Evolutionary conservation across 2,329 filamentous ascomycete species (phyloP).

Genomic region (Pezicula rhizophila): DNA sequence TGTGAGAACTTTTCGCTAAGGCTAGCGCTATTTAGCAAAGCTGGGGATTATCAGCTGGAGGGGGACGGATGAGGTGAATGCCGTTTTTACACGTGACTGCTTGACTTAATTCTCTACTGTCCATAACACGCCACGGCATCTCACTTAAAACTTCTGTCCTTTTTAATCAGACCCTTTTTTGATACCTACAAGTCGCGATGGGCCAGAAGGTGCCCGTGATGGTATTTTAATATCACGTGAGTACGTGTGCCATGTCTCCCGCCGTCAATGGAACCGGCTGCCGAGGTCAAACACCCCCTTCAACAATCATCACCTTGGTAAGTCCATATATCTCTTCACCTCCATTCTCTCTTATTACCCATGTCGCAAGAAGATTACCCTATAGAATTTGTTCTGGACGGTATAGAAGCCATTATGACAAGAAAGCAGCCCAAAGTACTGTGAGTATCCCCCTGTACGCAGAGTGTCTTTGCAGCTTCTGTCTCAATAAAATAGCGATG

Average conservation of each 20-base stretch:
- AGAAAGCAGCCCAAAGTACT: slow-evolving; percentile 61
- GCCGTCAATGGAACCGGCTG: background rate
- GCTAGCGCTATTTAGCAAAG: background rate
- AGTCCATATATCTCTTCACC: background rate
- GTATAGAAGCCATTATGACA: slow-evolving; percentile 31
- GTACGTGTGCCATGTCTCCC: no score
- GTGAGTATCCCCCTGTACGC: slow-evolving; percentile 3
- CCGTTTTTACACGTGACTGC: no score
- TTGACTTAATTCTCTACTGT: no score
- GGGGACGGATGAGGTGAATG: background rate
- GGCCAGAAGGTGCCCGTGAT: no score
- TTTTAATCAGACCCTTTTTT: no score
- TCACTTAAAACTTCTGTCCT: no score
- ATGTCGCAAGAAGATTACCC: slow-evolving; percentile 26
- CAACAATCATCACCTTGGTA: background rate
- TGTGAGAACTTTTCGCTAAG: slow-evolving; percentile 14
- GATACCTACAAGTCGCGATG: no score
- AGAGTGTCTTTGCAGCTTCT: background rate
- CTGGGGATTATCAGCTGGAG: background rate
- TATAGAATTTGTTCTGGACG: slow-evolving; percentile 23
- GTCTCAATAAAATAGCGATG: no score
- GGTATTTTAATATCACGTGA: no score
- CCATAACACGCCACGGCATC: no score
- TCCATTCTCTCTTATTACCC: slow-evolving; percentile 1
- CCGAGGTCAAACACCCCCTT: background rate